phyloP scores from a whole-genome alignment of 192 early-diverging fungal species.

The Coemansia interrupta region DNA sequence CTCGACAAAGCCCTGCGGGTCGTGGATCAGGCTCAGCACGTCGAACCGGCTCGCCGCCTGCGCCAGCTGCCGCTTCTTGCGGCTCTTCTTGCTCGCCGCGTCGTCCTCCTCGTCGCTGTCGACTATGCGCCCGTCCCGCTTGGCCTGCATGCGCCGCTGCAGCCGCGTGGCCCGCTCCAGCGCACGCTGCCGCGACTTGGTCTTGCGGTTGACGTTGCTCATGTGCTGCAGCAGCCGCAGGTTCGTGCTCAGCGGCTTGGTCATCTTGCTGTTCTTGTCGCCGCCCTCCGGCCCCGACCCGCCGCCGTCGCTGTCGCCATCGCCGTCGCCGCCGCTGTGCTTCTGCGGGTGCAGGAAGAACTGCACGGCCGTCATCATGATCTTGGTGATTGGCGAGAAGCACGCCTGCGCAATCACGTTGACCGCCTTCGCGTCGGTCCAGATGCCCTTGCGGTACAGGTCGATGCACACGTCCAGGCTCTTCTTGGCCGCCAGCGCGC shows the following conservation, averaged over 20 bases:
- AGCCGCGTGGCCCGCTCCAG: conserved; percentile 69
- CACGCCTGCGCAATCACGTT: conserved; percentile 97
- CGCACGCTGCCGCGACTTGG: conserved; percentile 68
- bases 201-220: conserved; percentile 82
- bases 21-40: conserved; percentile 89
- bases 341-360: conserved; percentile 85
- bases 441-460: conserved; percentile 92
- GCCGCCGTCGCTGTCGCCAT: conserved; percentile 68
- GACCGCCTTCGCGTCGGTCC: conserved; percentile 98
- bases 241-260: conserved; percentile 55
- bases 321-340: conserved; percentile 62
- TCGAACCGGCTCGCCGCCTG: conserved; percentile 82
- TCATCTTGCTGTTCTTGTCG: conserved; percentile 14
- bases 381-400: conserved; percentile 86
- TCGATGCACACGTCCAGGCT: conserved; percentile 97
- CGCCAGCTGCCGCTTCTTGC: conserved; percentile 57
- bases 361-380: conserved; percentile 87
- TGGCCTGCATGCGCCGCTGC: conserved; percentile 47
- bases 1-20: conserved; percentile 96
- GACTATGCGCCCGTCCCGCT: conserved; percentile 53
- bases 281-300: conserved; percentile 70
- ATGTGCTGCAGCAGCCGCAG: conserved; percentile 75
- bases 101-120: conserved; percentile 24
- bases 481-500: conserved; percentile 90
- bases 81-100: conserved; percentile 56